These are phyloP conservation scores for Withania somnifera DNA, from an alignment of 305 asterid genomes.

Conservation along the genomic window DNA sequence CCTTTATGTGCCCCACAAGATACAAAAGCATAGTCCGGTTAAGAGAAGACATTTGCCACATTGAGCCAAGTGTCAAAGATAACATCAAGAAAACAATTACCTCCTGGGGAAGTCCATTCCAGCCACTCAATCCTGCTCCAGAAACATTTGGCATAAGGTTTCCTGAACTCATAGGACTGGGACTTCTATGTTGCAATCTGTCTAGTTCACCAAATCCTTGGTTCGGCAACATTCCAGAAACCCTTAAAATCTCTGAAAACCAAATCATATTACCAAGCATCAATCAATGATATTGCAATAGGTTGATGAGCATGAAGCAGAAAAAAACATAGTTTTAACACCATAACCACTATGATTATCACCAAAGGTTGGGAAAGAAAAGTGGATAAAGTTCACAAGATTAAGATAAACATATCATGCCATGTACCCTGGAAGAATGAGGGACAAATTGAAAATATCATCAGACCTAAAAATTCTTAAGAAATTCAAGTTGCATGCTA, in stretches of 20 bases:
- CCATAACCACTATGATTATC: not conserved
- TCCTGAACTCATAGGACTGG: conserved; percentile 95
- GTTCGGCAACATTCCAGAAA: conserved; percentile 73
- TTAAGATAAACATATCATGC: not conserved
- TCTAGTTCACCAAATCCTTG: conserved; percentile 83
- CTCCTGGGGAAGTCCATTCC: conserved; percentile 90
- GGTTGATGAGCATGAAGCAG: not conserved
- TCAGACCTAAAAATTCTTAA: not conserved
- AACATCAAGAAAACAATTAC: conserved; percentile 14
- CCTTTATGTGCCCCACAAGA: not conserved
- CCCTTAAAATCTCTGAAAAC: conserved; percentile 61
- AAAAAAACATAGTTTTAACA: not conserved
- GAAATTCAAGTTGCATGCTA: not conserved
- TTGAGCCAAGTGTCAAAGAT: not conserved
- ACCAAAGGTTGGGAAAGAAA: not conserved
- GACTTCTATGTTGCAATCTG: conserved; percentile 87
- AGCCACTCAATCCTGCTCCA: conserved; percentile 59
- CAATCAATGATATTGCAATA: not conserved
- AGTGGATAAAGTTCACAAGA: not conserved
- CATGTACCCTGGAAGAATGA: not conserved
- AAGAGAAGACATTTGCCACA: not conserved
- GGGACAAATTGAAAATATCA: not conserved
- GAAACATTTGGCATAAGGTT: conserved; percentile 58
- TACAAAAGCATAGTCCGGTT: not conserved
- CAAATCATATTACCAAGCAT: not conserved